phyloP scores from a whole-genome alignment of 2,329 filamentous ascomycete species.

The Colletotrichum lupini region DNA sequence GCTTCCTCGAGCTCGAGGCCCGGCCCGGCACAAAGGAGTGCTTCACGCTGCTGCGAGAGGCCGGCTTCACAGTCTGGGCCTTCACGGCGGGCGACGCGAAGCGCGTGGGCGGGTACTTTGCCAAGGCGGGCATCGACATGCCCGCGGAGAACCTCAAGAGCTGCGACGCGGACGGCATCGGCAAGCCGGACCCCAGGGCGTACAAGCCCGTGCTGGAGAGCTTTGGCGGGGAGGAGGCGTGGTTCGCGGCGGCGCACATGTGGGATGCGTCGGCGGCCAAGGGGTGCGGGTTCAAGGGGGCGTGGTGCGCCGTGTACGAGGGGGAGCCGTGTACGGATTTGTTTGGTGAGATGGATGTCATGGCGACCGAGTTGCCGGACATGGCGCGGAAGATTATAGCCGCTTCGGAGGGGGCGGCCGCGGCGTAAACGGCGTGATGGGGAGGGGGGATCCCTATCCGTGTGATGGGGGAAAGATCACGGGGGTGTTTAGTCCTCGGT shows the following conservation, averaged over 20 bases:
- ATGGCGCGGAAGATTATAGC: conserved; percentile 57
- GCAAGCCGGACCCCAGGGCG: conserved; percentile 60
- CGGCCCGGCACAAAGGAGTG: conserved; percentile 54
- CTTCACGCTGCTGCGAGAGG: conserved; percentile 53
- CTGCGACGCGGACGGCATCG: conserved; percentile 59
- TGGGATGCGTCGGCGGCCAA: conserved; percentile 68
- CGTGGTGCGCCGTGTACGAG: conserved; percentile 65
- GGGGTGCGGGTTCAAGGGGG: conserved; percentile 61
- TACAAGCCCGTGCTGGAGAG: conserved; percentile 57
- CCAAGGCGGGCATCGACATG: conserved; percentile 59
- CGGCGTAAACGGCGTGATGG: background rate
- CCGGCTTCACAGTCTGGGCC: conserved; percentile 64
- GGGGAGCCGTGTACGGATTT: conserved; percentile 60
- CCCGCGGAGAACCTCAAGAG: conserved; percentile 61
- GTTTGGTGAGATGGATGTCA: conserved; percentile 64
- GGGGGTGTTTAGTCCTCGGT: background rate
- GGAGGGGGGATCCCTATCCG: no score
- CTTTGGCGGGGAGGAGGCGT: conserved; percentile 54
- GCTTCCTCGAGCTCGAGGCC: conserved; percentile 49
- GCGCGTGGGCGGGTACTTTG: conserved; percentile 64
- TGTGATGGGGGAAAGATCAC: background rate
- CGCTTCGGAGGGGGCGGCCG: conserved; percentile 29
- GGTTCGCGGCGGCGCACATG: conserved; percentile 70
- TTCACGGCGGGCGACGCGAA: conserved; percentile 62
- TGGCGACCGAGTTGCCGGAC: conserved; percentile 55